Evolutionary conservation across 208 protist genomes (phyloP).

Genomic region (Crithidia fasciculata): DNA sequence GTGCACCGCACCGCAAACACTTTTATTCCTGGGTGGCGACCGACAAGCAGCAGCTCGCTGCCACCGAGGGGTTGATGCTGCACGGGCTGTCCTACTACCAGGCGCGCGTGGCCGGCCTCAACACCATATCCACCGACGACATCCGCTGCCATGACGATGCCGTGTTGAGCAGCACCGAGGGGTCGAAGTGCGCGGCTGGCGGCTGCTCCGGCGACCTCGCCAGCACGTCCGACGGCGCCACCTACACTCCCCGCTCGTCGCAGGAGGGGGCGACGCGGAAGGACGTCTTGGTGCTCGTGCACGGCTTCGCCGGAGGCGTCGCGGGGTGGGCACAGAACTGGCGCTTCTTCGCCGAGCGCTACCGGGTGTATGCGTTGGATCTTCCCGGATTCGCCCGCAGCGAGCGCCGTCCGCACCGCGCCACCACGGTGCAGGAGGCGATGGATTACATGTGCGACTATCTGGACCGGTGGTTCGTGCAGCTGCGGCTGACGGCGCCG

Average conservation of each 20-base stretch:
- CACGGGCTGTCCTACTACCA: slow-evolving; percentile 38
- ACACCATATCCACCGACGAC: slow-evolving; percentile 64
- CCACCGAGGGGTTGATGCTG: slow-evolving; percentile 39
- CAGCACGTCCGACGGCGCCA: neutral
- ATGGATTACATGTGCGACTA: slow-evolving; percentile 49
- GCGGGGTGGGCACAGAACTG: slow-evolving; percentile 75
- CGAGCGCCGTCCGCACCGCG: slow-evolving; percentile 27
- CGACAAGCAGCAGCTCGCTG: slow-evolving; percentile 33
- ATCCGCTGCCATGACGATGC: slow-evolving; percentile 28
- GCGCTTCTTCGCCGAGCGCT: slow-evolving; percentile 47
- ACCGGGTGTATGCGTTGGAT: slow-evolving; percentile 63
- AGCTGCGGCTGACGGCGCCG: slow-evolving; percentile 36
- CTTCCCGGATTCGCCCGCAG: slow-evolving; percentile 68
- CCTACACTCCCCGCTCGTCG: neutral
- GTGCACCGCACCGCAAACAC: slow-evolving; percentile 33
- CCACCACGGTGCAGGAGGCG: slow-evolving; percentile 34
- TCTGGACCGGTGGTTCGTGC: slow-evolving; percentile 47
- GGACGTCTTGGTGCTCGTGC: slow-evolving; percentile 54
- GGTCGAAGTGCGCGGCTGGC: neutral
- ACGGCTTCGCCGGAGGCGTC: slow-evolving; percentile 72
- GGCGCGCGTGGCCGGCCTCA: slow-evolving; percentile 42
- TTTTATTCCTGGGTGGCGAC: slow-evolving; percentile 51
- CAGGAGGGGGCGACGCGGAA: neutral
- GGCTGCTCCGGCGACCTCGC: neutral
- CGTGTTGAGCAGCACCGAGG: neutral